These are phyloP conservation scores for Ajuga chamaepitys DNA, from an alignment of 257 asterid genomes.

Conservation along the genomic window DNA sequence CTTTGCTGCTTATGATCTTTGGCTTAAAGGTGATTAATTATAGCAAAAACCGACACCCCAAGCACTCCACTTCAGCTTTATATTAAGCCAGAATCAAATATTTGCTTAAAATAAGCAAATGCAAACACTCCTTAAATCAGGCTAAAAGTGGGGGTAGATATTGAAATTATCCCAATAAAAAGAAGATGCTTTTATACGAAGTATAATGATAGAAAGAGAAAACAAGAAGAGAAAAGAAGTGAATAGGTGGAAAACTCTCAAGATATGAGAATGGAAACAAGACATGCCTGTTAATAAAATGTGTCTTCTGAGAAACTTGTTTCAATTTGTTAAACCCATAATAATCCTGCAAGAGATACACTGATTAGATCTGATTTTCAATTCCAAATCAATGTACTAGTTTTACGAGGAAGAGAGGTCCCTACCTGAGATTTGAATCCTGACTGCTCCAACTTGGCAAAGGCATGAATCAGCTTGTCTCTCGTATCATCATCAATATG, in stretches of 20 bases:
- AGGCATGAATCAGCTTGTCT: conserved; percentile 40
- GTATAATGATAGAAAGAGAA: background rate
- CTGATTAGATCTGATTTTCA: conserved; percentile 6
- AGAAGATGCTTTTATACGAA: background rate
- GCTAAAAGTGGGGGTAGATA: too few species aligned
- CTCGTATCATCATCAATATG: conserved; percentile 55
- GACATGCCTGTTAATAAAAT: conserved; percentile 65
- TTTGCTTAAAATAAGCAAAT: too few species aligned
- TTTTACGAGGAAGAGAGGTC: background rate
- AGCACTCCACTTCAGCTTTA: too few species aligned
- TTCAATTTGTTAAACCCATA: conserved; percentile 69
- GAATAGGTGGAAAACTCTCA: background rate
- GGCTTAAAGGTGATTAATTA: too few species aligned
- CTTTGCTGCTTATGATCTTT: too few species aligned
- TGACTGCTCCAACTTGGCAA: conserved; percentile 60
- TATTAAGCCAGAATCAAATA: too few species aligned
- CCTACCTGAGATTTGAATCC: conserved; percentile 58
- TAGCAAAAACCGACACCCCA: too few species aligned
- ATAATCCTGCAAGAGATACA: conserved; percentile 55
- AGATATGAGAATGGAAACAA: conserved; percentile 8
- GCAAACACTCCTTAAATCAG: too few species aligned
- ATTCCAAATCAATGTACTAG: background rate
- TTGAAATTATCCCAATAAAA: background rate
- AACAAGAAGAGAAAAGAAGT: background rate
- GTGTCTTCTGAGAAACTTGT: conserved; percentile 64